Conservation (phyloP, 2,329 filamentous ascomycete species). For the Gnomoniopsis smithogilvyi region DNA sequence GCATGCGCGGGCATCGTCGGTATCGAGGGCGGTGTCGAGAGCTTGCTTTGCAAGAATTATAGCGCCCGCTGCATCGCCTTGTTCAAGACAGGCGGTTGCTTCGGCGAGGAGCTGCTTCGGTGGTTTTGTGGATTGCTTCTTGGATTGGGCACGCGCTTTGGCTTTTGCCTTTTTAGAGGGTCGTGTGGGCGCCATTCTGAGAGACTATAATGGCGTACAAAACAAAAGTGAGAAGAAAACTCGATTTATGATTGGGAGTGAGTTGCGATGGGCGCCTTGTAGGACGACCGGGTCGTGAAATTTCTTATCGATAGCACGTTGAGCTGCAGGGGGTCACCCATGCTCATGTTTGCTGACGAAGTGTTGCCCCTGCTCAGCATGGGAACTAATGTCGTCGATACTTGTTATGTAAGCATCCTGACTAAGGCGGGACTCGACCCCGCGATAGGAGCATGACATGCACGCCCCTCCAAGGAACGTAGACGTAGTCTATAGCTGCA, state of each 20-base stretch:
- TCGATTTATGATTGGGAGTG: background rate
- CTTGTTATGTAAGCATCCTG: too few relatives aligned
- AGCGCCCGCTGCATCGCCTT: constrained; percentile 29
- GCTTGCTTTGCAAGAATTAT: constrained; percentile 36
- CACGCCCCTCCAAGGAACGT: too few relatives aligned
- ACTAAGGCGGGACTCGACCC: too few relatives aligned
- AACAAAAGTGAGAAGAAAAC: background rate
- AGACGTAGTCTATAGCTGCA: too few relatives aligned
- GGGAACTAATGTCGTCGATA: too few relatives aligned
- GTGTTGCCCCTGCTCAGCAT: too few relatives aligned
- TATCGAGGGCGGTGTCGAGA: constrained; percentile 39
- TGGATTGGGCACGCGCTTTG: constrained; percentile 13
- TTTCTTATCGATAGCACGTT: constrained; percentile 8
- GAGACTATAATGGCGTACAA: background rate
- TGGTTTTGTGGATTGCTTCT: constrained; percentile 14
- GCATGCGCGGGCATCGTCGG: constrained; percentile 44
- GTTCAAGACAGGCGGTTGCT: constrained; percentile 31
- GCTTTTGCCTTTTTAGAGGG: constrained; percentile 19
- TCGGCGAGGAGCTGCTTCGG: constrained; percentile 28
- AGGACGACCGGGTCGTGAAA: background rate
- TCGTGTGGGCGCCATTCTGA: constrained; percentile 20
- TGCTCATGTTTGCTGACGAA: background rate
- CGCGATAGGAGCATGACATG: too few relatives aligned
- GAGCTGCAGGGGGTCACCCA: background rate
- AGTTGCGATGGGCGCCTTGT: background rate